Conservation (phyloP, 306 rosid species). For the Cucumis hystrix region DNA sequence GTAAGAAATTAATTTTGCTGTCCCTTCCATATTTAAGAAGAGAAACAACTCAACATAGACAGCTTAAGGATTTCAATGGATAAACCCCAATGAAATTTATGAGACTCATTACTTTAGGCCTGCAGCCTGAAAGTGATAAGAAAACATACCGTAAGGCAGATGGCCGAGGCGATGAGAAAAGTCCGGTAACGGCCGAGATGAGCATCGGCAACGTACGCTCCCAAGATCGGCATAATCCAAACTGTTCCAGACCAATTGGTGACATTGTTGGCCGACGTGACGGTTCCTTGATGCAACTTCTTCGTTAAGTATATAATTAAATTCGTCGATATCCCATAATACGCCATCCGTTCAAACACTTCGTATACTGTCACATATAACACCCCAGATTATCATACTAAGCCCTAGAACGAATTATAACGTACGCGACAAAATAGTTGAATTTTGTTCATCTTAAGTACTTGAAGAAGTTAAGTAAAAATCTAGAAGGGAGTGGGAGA, state of each 20-base stretch:
- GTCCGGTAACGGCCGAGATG: constrained; percentile 80
- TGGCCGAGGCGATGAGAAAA: constrained; percentile 31
- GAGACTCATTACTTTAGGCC: no score
- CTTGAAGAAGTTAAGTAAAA: no score
- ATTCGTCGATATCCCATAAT: constrained; percentile 40
- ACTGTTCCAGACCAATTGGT: constrained; percentile 52
- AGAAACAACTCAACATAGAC: no score
- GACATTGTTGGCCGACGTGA: constrained; percentile 27
- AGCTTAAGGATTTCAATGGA: no score
- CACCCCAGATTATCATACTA: no score
- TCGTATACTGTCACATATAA: constrained; percentile 21
- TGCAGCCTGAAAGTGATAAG: no score
- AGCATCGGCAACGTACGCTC: constrained; percentile 78
- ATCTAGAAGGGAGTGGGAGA: not conserved
- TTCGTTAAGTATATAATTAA: constrained; percentile 23
- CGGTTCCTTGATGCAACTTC: constrained; percentile 36
- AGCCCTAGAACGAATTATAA: no score
- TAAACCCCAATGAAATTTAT: no score
- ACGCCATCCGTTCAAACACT: constrained; percentile 45
- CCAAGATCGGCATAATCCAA: constrained; percentile 74
- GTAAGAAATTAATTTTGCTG: no score
- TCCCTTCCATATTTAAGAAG: no score
- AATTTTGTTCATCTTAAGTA: no score
- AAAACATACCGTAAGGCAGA: constrained; percentile 43
- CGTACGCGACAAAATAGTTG: no score